These are phyloP conservation scores for Pleurotus ostreatus DNA, from an alignment of 768 basidiomycete genomes.

Conservation along the genomic window DNA sequence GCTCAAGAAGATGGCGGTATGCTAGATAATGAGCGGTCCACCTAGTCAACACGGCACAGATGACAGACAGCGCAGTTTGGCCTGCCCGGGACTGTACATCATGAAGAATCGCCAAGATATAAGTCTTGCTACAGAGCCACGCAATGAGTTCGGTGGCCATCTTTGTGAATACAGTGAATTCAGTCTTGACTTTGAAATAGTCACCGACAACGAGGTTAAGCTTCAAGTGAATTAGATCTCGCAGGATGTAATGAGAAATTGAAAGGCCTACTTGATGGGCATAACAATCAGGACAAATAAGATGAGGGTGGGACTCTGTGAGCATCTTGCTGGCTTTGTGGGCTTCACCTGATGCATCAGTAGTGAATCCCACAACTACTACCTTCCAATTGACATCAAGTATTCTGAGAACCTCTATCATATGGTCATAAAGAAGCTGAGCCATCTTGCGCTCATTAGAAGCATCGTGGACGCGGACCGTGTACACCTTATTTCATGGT, in stretches of 20 bases:
- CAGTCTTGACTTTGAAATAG: neutral
- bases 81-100: neutral
- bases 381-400: slow-evolving; percentile 20
- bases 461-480: slow-evolving; percentile 26
- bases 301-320: slow-evolving; percentile 11
- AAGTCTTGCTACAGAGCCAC: neutral
- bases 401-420: slow-evolving; percentile 13
- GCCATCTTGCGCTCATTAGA: slow-evolving; percentile 27
- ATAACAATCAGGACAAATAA: slow-evolving; percentile 31
- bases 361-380: slow-evolving; percentile 20
- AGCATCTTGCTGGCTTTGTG: slow-evolving; percentile 20
- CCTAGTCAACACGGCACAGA: slow-evolving; percentile 27
- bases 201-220: neutral
- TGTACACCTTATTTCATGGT: slow-evolving; percentile 17
- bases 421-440: slow-evolving; percentile 20
- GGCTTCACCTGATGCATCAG: slow-evolving; percentile 32
- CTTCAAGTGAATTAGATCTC: neutral
- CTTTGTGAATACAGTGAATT: neutral
- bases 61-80: slow-evolving; percentile 16
- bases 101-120: neutral
- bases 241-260: neutral
- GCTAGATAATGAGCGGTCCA: slow-evolving; percentile 34
- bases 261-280: slow-evolving; percentile 30
- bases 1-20: slow-evolving; percentile 24
- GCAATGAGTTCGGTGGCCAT: neutral